Conservation (phyloP, 768 basidiomycete species). For the Pulveroboletus sp. region DNA sequence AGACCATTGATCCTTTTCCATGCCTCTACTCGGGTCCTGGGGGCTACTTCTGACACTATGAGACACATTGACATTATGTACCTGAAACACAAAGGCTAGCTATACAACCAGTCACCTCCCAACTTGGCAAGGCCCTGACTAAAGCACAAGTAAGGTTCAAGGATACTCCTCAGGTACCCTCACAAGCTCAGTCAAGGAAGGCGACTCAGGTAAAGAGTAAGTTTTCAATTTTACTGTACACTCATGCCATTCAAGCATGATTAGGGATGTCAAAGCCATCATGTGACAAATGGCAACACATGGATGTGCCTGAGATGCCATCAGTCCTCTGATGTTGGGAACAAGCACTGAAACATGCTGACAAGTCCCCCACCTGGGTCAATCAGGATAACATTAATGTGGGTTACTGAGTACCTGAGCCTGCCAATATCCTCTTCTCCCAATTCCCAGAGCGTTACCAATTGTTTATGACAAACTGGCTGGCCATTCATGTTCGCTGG, state of each 20-base stretch:
- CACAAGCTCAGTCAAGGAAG: not conserved
- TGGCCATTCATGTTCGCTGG: constrained; percentile 2
- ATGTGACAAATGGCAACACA: not conserved
- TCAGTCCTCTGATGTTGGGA: not conserved
- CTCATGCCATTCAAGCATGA: no score
- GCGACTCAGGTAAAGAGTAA: no score
- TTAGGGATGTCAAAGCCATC: no score
- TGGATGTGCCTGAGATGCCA: not conserved
- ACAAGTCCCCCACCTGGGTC: not conserved
- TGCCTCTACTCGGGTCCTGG: constrained; percentile 1
- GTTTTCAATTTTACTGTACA: no score
- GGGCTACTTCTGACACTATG: not conserved
- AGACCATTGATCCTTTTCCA: not conserved
- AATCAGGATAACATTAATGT: not conserved
- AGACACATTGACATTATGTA: not conserved
- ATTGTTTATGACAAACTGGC: constrained; percentile 9
- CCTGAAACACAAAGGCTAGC: no score
- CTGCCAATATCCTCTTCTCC: not conserved
- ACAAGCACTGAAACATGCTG: not conserved
- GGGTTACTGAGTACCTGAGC: constrained; percentile 13
- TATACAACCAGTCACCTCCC: not conserved
- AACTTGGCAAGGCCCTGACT: not conserved
- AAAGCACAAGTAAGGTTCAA: no score
- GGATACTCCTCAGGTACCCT: no score
- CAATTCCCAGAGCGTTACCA: not conserved